Evolutionary conservation across 352 stramenopile genomes (phyloP).

Genomic region (Phytophthora vignae): DNA sequence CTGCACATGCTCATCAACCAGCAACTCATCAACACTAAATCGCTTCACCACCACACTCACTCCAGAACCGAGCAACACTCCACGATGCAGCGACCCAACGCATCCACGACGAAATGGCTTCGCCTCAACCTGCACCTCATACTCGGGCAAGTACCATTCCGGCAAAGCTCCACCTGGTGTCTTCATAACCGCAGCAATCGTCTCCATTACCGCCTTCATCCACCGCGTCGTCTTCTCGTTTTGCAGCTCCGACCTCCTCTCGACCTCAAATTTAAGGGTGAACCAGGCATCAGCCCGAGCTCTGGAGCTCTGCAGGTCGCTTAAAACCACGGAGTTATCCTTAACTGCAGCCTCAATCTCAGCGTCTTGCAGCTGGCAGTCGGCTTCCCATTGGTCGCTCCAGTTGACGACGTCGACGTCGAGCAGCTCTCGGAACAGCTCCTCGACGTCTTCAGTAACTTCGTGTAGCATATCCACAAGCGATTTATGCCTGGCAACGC

Average conservation of each 20-base stretch:
- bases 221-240: background rate
- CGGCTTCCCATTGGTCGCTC: background rate
- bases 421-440: background rate
- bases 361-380: background rate
- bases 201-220: background rate
- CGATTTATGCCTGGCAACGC: background rate
- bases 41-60: background rate
- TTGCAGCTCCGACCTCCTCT: background rate
- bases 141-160: background rate
- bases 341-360: background rate
- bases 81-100: background rate
- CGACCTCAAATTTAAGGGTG: background rate
- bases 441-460: background rate
- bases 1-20: background rate
- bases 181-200: background rate
- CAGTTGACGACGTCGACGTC: background rate
- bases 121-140: background rate
- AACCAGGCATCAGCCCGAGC: background rate
- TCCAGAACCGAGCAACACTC: background rate
- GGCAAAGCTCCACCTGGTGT: background rate
- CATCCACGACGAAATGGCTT: background rate
- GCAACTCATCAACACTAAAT: background rate
- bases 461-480: background rate
- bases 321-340: background rate
- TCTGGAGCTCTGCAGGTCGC: background rate